Base-by-base conservation (phyloP, 768 basidiomycete genomes). In the Pleurotus pulmonarius region DNA sequence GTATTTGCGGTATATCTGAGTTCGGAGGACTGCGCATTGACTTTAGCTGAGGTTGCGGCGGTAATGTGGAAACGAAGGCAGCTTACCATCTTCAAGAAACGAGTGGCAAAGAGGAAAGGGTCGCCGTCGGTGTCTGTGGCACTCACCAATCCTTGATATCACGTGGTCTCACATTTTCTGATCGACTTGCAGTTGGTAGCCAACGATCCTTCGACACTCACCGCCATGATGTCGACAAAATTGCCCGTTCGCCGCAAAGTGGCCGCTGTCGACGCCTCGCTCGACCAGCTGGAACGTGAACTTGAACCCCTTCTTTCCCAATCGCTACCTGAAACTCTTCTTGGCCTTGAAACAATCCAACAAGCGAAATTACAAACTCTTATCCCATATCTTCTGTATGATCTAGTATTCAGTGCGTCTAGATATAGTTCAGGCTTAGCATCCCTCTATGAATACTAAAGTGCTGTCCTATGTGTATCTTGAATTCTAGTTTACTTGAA, bases 1-100 rank as follows among this genome's bases (percentile, higher is more conserved):
- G 95, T 95, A 69, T 96, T 98, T 13, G 93, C 94, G 0, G 95
- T 98, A 67, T 98, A 97, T 64, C 95, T 80, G 4, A 97, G 79
- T 71, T 98, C 95, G 40, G 92, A 94, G 49, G 90, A 90, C 90
- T 92, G 64, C 56, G 51, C 57, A 24, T 53, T 16, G 34, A 47
- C 15, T n/a, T 41, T 26, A 29, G 46, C 55, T 39, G 39, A 13
- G 13, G 34, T 25, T 61, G 62, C 58, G 59, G 49, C 40, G 55
- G 51, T 57, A 56, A 48, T 26, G 57, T 56, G 25, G 38, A 56
- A 62, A 26, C 41, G n/a, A 45, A 62, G 57, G 66, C 74, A 72
- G 72, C 75, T 62, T 63, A 76, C 75, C 76, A 79, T 79, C 64
- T 61, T 61, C 44, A 71, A 73, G 67, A 60, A 58, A 59, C 46